Percentiles rank a stretch among this genome's conserved stretches.
Conservation (phyloP, 2,329 filamentous ascomycete genomes). For the Aspergillus sp. region DNA sequence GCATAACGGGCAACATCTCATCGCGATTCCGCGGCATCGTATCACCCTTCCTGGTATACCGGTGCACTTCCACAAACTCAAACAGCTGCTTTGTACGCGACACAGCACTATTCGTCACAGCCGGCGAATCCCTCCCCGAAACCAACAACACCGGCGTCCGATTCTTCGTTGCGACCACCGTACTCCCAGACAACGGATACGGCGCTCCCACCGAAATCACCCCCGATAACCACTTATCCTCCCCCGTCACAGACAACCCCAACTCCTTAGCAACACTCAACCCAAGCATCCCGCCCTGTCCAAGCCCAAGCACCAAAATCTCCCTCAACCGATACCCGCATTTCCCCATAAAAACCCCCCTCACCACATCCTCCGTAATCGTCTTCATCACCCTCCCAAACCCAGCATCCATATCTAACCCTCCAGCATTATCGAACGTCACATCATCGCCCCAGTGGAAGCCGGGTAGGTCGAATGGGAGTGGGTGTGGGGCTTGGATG, state of each 20-base stretch:
- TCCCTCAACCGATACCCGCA: conserved; percentile 57
- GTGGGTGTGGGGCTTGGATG: conserved; percentile 61
- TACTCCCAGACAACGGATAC: conserved; percentile 29
- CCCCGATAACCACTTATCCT: conserved; percentile 22
- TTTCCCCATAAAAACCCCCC: conserved; percentile 44
- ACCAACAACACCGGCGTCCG: conserved; percentile 38
- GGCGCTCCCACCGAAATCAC: conserved; percentile 39
- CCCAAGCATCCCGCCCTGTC: conserved; percentile 60
- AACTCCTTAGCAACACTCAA: conserved; percentile 50
- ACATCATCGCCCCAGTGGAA: conserved; percentile 67
- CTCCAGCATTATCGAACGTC: conserved; percentile 44
- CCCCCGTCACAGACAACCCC: conserved; percentile 1
- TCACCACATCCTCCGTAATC: conserved; percentile 48
- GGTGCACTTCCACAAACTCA: conserved; percentile 57
- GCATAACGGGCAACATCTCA: conserved; percentile 87
- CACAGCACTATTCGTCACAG: conserved; percentile 57
- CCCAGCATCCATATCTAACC: conserved; percentile 56
- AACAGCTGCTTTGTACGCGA: conserved; percentile 62
- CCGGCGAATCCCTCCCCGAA: conserved; percentile 35
- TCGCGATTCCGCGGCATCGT: conserved; percentile 76
- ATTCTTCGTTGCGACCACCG: conserved; percentile 24
- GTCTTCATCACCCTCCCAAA: conserved; percentile 45
- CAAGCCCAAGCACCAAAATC: conserved; percentile 60
- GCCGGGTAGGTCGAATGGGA: conserved; percentile 63
- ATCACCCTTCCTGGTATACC: conserved; percentile 65